These are phyloP conservation scores for Vaccinium corymbosum DNA, from an alignment of 148 eudicot species.

Conservation along the genomic window DNA sequence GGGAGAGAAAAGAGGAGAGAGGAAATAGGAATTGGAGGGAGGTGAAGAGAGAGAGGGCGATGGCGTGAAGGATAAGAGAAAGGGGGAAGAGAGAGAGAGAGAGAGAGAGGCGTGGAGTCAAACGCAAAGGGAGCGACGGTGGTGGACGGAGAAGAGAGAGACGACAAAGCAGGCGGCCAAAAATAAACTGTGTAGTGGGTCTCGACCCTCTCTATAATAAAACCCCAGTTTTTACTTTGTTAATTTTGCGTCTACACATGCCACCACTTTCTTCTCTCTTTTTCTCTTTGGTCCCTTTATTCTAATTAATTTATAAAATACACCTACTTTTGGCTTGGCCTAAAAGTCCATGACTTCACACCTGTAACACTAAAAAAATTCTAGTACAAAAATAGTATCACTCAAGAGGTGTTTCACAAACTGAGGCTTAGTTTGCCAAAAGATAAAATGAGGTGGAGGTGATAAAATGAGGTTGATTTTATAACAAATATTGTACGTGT, in stretches of 20 bases:
- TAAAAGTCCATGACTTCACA: no score
- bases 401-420: no score
- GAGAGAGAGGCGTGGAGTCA: slow-evolving; percentile 24
- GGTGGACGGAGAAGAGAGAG: slow-evolving; percentile 36
- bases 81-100: slow-evolving; percentile 10
- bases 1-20: slow-evolving; percentile 2
- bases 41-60: slow-evolving; percentile 6
- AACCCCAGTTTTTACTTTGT: background rate
- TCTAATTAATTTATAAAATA: no score
- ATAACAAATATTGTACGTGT: no score
- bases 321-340: no score
- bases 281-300: no score
- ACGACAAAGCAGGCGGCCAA: slow-evolving; percentile 41
- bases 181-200: slow-evolving; percentile 33
- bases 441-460: no score
- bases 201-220: slow-evolving; percentile 13
- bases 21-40: background rate
- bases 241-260: background rate
- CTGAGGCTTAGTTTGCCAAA: no score
- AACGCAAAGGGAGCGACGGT: slow-evolving; percentile 25
- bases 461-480: no score
- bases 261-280: background rate
- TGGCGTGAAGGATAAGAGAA: slow-evolving; percentile 11
- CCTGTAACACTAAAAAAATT: no score
- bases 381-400: no score